Percentiles rank a stretch among this genome's conserved stretches.
Evolutionary conservation across 208 protist genomes (phyloP).

Genomic region (Wallacemonas sp.): DNA sequence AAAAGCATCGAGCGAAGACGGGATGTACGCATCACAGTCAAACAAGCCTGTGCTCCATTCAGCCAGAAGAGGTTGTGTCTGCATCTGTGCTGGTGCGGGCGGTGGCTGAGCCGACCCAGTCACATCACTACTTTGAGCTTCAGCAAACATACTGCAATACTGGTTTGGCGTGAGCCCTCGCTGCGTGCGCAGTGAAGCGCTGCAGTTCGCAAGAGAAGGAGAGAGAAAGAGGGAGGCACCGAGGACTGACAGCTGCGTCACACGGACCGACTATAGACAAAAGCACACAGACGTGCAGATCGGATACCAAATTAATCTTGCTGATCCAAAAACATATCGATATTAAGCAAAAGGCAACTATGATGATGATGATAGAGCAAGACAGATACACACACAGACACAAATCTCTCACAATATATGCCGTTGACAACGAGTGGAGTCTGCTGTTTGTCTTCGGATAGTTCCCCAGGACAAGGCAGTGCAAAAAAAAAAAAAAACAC

Average conservation of each 20-base stretch:
- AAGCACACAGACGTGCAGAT: too few relatives aligned
- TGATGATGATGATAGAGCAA: not conserved
- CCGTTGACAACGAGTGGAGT: too few relatives aligned
- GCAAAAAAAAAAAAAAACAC: not conserved
- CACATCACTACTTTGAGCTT: not conserved
- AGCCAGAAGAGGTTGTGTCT: not conserved
- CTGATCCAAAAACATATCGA: too few relatives aligned
- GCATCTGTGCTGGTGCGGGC: not conserved
- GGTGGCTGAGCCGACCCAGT: not conserved
- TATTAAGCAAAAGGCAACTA: not conserved
- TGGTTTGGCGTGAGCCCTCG: too few relatives aligned
- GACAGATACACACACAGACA: too few relatives aligned
- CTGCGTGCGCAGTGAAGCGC: too few relatives aligned
- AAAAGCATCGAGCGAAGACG: constrained; percentile 18
- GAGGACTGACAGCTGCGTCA: too few relatives aligned
- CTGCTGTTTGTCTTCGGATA: too few relatives aligned
- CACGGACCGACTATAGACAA: too few relatives aligned
- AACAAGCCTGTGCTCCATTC: constrained; percentile 29
- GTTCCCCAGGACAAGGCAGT: too few relatives aligned
- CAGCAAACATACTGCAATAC: not conserved
- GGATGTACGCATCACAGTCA: constrained; percentile 18
- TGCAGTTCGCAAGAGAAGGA: not conserved
- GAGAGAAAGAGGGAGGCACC: not conserved
- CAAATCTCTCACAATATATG: too few relatives aligned
- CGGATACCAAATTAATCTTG: too few relatives aligned